Base-by-base conservation (phyloP, 805 yeast genomes). In the Metschnikowia arizonensis region DNA sequence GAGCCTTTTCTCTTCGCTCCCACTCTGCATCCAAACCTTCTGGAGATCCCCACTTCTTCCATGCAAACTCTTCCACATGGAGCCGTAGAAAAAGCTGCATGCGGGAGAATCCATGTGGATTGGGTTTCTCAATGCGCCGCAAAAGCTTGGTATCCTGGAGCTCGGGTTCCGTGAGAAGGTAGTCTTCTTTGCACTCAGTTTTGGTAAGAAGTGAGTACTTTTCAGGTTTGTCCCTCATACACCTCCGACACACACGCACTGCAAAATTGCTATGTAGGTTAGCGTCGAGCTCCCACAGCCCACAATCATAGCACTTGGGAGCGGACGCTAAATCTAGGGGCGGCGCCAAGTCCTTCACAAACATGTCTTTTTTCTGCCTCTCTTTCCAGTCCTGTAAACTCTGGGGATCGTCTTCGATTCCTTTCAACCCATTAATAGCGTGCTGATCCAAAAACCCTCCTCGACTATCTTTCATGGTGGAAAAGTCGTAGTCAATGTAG, bases 111-210 rank as follows among this genome's bases (percentile, higher is more conserved):
- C 90, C 88, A 63, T 93, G 96, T 0, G 99, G 99, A 59, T 93
- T 93, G 2, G 96, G 88, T 55, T 90, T 87, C 50, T 89, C 96
- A 49, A 91, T 68, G 50, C 93, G 78, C 9, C 84, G 84, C 48
- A 93, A 70, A 19, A 90, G 64, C 1, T 63, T 70, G 5, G 64
- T 65, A 61, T 93, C 99, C 42, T 78, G 75, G 34, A 93, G 72
- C 61, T 93, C 99, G 0, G 97, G 93, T 40, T 93, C 99, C 0
- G 99, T 93, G 24, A 93, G 63, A 33, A 93, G 76, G 62, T 93
- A 93, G 66, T 93, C 99, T 55, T 86, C 91, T 33, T 82, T 78
- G 63, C 97, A 89, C 65, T 93, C 99, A 0, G 99, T 93, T 65
- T 93, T 93, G 6, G 99, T 93, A 42, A 93, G 66, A 17, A 93